Evolutionary conservation across 805 yeast species (phyloP), one percentile per base, ranked within the genome.

Genomic region (Candida berthetii): DNA sequence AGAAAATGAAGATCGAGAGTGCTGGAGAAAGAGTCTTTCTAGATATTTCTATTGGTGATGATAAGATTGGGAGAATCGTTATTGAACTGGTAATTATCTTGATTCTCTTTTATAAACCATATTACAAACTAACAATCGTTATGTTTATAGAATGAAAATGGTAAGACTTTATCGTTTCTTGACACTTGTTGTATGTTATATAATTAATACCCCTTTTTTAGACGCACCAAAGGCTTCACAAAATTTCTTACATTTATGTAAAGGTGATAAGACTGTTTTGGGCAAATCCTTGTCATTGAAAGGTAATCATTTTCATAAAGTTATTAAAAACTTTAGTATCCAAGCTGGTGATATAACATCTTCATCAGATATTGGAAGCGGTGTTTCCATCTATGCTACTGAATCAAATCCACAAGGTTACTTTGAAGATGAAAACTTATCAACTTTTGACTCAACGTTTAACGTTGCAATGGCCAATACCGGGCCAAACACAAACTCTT

Each of bases 251-350:
- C 59, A 62, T 17, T 57, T 82, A 14, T 72, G 82, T 50, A 49
- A 53, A 20, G 66, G 71, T 10, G 66, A 64, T 36, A 47, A 49
- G 1, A 42, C 44, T 3, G 43, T 48, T 7, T 46, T 51, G 20
- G 62, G 56, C 5, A 44, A 47, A 15, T 41, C 38, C 6, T 50
- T 70, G 15, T 49, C 66, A 1, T 74, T 66, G 42, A 65, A 71
- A 45, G 56, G 65, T 17, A 75, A 71, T 33, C 64, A 59, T 32
- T 81, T 85, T 57, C 84, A 81, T 50, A 65, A 86, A 42, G 76
- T 82, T 2, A 66, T 84, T 39, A 79, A 75, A 53, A 84, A 80
- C 55, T 85, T 85, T 53, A 76, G 82, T 68, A 62, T 84, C 15
- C 90, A 83, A 57, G 80, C 78, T 3, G 90, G 90, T 32, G 39